These are phyloP conservation scores for Colletotrichum trifolii DNA, from an alignment of 2,329 filamentous ascomycete species.

Conservation along the genomic window DNA sequence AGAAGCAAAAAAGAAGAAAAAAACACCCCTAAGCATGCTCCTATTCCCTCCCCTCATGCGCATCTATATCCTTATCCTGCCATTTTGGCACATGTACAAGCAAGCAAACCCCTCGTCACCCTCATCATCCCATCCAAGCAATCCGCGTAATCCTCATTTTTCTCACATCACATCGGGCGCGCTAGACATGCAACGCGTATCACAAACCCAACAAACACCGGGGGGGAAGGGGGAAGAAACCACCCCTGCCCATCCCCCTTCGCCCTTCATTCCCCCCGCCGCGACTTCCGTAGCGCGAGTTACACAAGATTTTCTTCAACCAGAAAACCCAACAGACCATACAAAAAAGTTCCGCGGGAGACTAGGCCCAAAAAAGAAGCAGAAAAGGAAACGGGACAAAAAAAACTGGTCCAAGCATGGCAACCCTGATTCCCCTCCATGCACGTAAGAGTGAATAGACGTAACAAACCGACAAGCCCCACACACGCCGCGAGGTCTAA, in stretches of 20 bases:
- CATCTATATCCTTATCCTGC: too few species aligned
- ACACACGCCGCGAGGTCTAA: slow-evolving; percentile 12
- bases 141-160: too few species aligned
- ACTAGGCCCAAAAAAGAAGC: neutral
- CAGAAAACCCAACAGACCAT: neutral
- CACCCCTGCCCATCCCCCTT: neutral
- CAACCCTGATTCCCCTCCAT: slow-evolving; percentile 16
- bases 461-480: neutral
- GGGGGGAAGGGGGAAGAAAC: neutral
- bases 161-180: too few species aligned
- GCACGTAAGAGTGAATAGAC: slow-evolving; percentile 18
- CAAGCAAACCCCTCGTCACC: too few species aligned
- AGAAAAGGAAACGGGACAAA: neutral
- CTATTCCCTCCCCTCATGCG: too few species aligned
- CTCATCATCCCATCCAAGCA: too few species aligned
- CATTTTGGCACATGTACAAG: too few species aligned
- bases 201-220: neutral
- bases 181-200: too few species aligned
- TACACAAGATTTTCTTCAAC: slow-evolving; percentile 30
- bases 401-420: neutral
- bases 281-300: slow-evolving; percentile 19
- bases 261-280: neutral
- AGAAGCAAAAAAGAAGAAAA: too few species aligned
- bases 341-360: too few species aligned
- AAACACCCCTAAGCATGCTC: too few species aligned